Conservation (phyloP, 176 grass and related monocot genomes). For the Zizania latifolia region DNA sequence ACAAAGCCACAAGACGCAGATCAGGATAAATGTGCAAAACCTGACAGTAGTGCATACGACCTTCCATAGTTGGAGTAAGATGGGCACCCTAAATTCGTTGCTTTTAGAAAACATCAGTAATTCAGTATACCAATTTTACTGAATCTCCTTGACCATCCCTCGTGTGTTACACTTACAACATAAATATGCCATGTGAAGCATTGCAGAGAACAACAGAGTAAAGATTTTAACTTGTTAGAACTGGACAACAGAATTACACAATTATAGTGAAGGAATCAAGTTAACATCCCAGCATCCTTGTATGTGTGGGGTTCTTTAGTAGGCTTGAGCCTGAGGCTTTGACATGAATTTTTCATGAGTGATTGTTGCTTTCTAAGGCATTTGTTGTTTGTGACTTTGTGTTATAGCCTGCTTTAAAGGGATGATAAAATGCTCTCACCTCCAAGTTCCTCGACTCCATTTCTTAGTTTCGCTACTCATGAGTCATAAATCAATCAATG, state of each 20-base stretch:
- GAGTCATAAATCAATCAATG: neutral
- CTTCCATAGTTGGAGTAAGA: neutral
- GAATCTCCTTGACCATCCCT: neutral
- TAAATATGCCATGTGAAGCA: neutral
- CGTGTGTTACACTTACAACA: neutral
- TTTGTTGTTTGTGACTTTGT: neutral
- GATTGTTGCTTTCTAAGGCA: neutral
- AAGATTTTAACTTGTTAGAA: slow-evolving; percentile 9
- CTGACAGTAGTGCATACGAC: neutral
- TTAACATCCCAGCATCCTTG: neutral
- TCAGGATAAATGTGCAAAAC: slow-evolving; percentile 1
- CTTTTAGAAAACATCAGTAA: slow-evolving; percentile 20
- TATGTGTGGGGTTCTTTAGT: neutral
- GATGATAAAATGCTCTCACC: neutral
- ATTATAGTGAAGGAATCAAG: neutral
- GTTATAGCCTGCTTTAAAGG: neutral
- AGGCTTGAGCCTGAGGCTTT: neutral
- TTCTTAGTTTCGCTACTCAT: slow-evolving; percentile 11
- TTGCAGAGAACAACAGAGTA: neutral
- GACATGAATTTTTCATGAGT: neutral
- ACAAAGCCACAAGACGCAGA: slow-evolving; percentile 9
- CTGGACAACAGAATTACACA: slow-evolving; percentile 4
- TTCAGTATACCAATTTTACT: neutral
- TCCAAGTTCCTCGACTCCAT: neutral
- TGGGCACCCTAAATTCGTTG: neutral